Base-by-base conservation (phyloP, 768 basidiomycete genomes). In the Cyclocybe cylindracea region DNA sequence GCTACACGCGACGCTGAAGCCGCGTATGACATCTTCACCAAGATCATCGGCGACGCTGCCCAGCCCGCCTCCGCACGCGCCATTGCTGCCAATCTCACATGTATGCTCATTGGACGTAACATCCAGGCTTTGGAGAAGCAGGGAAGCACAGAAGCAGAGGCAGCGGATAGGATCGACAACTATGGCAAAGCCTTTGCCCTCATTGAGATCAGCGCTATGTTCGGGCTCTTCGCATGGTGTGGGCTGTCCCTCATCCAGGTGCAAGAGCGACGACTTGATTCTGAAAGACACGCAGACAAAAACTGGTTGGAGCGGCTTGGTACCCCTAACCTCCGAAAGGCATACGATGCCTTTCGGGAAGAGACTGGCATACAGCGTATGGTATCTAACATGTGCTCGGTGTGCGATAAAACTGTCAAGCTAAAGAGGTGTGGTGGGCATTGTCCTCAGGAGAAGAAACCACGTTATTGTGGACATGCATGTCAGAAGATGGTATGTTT, bases 391-490 rank as follows among this genome's bases (percentile, higher is more conserved):
- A 19, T 40, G n/a, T 54, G 53, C 34, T 47, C 48, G 2, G 42
- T 24, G 16, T 54, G 53, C 44, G 7, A 54, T 16, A 46, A 40
- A 32, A 33, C 18, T 33, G 34, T 38, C 10, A 34, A 31, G 32
- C 10, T 54, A 14, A 54, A 54, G 44, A 24, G 39, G 41, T 54
- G 53, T 24, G 42, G 43, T n/a, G 53, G 53, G n/a, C 11, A 49
- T 19, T 54, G 53, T 33, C 16, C 33, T 5, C 18, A 13, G 5
- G 53, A 54, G 13, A 54, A 54, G 10, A 54, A 54, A 50, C 47
- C 53, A 9, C 11, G 45, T 5, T 54, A 54, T 41, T 54, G 53
- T 43, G 39, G 48, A 32, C 44, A 8, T 10, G 39, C 44, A 40
- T 54, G 53, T 24, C 53, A 54, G 34, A 54, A 42, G 31, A 38